Evolutionary conservation across 2,329 filamentous ascomycete genomes (phyloP).

Genomic region (Diaporthe citrichinensis): DNA sequence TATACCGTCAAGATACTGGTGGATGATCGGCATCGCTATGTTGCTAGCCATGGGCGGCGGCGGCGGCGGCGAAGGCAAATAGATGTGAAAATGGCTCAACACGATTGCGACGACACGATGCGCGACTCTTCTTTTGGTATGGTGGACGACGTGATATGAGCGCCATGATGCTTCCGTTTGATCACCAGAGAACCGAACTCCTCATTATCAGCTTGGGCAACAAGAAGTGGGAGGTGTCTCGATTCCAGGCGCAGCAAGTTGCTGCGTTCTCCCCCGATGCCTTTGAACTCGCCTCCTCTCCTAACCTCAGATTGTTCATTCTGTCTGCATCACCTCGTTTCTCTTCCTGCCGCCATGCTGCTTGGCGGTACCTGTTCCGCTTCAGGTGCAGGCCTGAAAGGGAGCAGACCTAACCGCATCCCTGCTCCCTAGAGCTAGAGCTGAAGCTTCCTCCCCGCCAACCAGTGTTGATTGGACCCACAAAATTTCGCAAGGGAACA

Average conservation of each 20-base stretch:
- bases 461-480: slow-evolving; percentile 38
- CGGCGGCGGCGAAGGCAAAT: slow-evolving; percentile 66
- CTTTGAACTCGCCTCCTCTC: not conserved
- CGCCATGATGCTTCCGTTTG: not conserved
- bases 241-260: not conserved
- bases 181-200: not conserved
- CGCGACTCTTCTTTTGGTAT: not conserved
- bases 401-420: slow-evolving; percentile 13
- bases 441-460: slow-evolving; percentile 38
- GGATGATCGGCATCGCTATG: slow-evolving; percentile 70
- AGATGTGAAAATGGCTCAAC: slow-evolving; percentile 47
- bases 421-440: slow-evolving; percentile 29
- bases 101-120: not conserved
- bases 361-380: not conserved
- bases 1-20: slow-evolving; percentile 71
- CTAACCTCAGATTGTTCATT: not conserved
- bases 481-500: slow-evolving; percentile 36
- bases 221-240: not conserved
- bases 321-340: not conserved
- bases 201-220: not conserved
- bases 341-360: not conserved
- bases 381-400: slow-evolving; percentile 16
- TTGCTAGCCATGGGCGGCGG: slow-evolving; percentile 68
- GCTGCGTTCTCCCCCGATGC: not conserved
- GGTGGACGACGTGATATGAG: not conserved